These are phyloP conservation scores for Tuber calosporum DNA, from an alignment of 495 filamentous ascomycete genomes.

Conservation along the genomic window DNA sequence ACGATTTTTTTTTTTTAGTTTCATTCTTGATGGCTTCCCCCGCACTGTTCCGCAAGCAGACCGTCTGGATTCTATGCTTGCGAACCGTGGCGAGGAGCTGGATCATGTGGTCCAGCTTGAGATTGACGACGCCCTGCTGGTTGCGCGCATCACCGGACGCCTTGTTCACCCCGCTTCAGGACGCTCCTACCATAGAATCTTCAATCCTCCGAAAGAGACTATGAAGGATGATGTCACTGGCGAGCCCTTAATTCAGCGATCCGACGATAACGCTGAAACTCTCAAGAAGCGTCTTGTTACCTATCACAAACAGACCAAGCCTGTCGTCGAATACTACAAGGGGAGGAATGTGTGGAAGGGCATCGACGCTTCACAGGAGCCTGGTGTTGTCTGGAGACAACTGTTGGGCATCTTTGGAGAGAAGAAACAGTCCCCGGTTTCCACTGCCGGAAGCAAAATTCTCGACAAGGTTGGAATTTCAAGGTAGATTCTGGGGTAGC, in stretches of 20 bases:
- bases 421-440: conserved; percentile 39
- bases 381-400: conserved; percentile 89
- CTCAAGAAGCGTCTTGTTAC: conserved; percentile 89
- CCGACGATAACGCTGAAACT: conserved; percentile 95
- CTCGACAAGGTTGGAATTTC: conserved; percentile 30
- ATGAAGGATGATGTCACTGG: conserved; percentile 98
- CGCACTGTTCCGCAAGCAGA: conserved; percentile 92
- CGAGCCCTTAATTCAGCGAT: conserved; percentile 91
- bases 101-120: conserved; percentile 93
- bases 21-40: conserved; percentile 98
- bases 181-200: conserved; percentile 92
- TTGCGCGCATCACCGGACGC: conserved; percentile 92
- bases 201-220: conserved; percentile 89
- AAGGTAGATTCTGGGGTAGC: conserved; percentile 26
- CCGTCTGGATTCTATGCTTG: conserved; percentile 86
- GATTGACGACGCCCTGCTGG: conserved; percentile 89
- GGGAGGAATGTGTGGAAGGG: conserved; percentile 94
- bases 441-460: conserved; percentile 24
- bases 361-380: conserved; percentile 94
- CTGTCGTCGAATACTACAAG: conserved; percentile 92
- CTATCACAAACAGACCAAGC: conserved; percentile 88
- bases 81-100: conserved; percentile 62
- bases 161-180: conserved; percentile 90
- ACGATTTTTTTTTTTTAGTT: conserved; percentile 50
- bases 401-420: conserved; percentile 77